Evolutionary conservation across 2,329 filamentous ascomycete genomes (phyloP).

Genomic region (Trichophyton rubrum): DNA sequence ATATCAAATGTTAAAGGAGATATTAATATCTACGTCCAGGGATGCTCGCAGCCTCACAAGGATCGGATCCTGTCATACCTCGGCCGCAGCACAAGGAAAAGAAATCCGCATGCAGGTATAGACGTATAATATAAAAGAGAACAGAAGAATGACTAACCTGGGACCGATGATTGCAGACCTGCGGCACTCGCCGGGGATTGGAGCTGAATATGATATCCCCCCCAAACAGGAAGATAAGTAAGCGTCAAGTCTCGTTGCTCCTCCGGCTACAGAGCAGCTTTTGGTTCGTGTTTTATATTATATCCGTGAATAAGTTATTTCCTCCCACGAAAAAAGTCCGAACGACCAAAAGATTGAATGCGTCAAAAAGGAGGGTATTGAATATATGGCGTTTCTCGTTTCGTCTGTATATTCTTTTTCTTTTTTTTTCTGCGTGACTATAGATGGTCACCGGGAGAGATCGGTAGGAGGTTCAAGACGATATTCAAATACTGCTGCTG

Average conservation of each 20-base stretch:
- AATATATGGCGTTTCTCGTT: neutral
- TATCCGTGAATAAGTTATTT: neutral
- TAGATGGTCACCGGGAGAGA: neutral
- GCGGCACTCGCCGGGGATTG: neutral
- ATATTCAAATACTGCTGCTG: neutral
- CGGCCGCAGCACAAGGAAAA: neutral
- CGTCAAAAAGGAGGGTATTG: neutral
- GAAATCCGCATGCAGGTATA: neutral
- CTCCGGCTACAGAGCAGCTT: neutral
- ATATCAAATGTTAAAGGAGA: neutral
- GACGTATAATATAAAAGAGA: neutral
- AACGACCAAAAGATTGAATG: neutral
- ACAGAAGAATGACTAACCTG: neutral
- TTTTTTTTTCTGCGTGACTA: neutral
- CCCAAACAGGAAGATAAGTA: too few species aligned
- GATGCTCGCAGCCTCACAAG: neutral
- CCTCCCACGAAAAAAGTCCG: neutral
- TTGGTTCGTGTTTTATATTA: neutral
- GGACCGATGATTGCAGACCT: slow-evolving; percentile 2
- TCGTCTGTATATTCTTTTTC: neutral
- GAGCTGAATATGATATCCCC: neutral
- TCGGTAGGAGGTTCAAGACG: neutral
- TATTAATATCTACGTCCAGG: neutral
- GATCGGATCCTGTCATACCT: neutral
- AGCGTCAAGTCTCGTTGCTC: neutral